Evolutionary conservation across 2,329 filamentous ascomycete species (phyloP).

Genomic region (Colletotrichum nymphaeae): DNA sequence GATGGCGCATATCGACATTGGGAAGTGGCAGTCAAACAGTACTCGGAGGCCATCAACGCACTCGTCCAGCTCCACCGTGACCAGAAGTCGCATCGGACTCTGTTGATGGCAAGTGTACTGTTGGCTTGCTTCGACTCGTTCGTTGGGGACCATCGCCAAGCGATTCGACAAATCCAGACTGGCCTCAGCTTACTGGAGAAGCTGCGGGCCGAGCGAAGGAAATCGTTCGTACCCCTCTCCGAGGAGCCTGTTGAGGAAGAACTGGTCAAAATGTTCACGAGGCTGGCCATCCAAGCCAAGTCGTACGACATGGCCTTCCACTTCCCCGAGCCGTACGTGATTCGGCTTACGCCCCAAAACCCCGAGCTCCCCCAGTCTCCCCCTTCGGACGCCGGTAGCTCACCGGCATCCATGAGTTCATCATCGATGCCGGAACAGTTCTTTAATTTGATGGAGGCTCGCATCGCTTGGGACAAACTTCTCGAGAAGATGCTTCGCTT

Average conservation of each 20-base stretch:
- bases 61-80: constrained; percentile 59
- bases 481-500: constrained; percentile 69
- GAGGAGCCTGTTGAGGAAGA: constrained; percentile 68
- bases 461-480: constrained; percentile 66
- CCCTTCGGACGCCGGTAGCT: constrained; percentile 52
- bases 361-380: constrained; percentile 52
- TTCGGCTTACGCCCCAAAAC: constrained; percentile 58
- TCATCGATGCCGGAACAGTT: constrained; percentile 59
- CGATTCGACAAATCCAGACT: constrained; percentile 70
- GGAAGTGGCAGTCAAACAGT: constrained; percentile 70
- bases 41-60: constrained; percentile 66
- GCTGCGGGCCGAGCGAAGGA: constrained; percentile 58
- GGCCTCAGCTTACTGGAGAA: constrained; percentile 67
- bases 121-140: constrained; percentile 78
- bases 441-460: constrained; percentile 63
- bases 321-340: constrained; percentile 71
- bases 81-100: constrained; percentile 60
- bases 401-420: constrained; percentile 52
- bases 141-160: constrained; percentile 71
- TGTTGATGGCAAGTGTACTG: constrained; percentile 73
- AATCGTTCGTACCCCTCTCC: constrained; percentile 49
- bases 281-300: constrained; percentile 73
- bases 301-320: constrained; percentile 77
- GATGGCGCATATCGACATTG: constrained; percentile 63
- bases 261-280: constrained; percentile 71